A percentile compares a stretch with the other conserved stretches of the same genome.
Conservation (phyloP, 805 yeast species). For the Diddensiella santjacobensis region DNA sequence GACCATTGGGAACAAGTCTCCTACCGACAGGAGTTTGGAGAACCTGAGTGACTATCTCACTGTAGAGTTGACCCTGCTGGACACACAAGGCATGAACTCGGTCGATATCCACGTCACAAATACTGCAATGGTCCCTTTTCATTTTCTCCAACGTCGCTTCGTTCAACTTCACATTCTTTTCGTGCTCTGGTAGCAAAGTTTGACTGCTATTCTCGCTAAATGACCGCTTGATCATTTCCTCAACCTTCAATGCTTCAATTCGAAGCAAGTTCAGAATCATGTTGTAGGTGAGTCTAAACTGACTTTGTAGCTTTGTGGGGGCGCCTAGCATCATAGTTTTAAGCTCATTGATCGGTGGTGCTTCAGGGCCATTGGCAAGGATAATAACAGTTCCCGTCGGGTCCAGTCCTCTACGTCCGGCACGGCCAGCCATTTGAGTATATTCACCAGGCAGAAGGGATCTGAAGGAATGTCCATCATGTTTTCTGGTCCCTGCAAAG, state of each 20-base stretch:
- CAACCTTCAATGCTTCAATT: slow-evolving; percentile 93
- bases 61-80: slow-evolving; percentile 44
- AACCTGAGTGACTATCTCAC: slow-evolving; percentile 46
- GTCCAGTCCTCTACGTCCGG: slow-evolving; percentile 96
- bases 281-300: slow-evolving; percentile 89
- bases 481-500: slow-evolving; percentile 78
- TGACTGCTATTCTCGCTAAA: slow-evolving; percentile 90
- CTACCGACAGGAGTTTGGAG: slow-evolving; percentile 46
- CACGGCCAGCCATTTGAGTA: slow-evolving; percentile 97
- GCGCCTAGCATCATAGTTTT: slow-evolving; percentile 82
- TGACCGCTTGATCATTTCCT: slow-evolving; percentile 95
- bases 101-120: slow-evolving; percentile 43
- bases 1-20: slow-evolving; percentile 49
- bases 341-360: slow-evolving; percentile 44
- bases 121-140: slow-evolving; percentile 33
- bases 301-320: slow-evolving; percentile 86
- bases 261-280: slow-evolving; percentile 89
- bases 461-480: slow-evolving; percentile 83
- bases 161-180: slow-evolving; percentile 55
- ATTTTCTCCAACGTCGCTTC: slow-evolving; percentile 44
- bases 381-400: slow-evolving; percentile 90
- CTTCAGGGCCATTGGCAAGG: slow-evolving; percentile 51
- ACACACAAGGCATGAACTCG: slow-evolving; percentile 43
- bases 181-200: slow-evolving; percentile 79
- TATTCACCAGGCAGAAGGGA: slow-evolving; percentile 91